A percentile compares a stretch with the other conserved stretches of the same genome.
Evolutionary conservation across 73 alveolate genomes (phyloP).

Genomic region (Effrenium voratum): DNA sequence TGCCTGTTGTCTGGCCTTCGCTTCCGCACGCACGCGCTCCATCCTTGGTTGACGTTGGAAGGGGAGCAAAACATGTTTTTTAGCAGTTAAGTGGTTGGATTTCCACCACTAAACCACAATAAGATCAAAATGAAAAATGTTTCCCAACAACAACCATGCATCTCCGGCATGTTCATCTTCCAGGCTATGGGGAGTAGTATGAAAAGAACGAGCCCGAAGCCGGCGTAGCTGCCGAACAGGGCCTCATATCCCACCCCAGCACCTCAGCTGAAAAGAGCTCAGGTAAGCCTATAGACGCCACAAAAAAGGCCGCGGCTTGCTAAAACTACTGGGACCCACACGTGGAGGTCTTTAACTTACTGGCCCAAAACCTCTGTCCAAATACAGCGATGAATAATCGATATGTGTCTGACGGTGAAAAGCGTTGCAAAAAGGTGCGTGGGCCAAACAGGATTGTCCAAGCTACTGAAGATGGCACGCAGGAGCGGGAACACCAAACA

Average conservation of each 20-base stretch:
- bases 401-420: not conserved
- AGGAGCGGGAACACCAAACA: conserved; percentile 23
- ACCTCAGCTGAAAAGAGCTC: not conserved
- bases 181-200: not conserved
- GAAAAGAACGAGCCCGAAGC: not conserved
- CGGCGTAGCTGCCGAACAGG: not conserved
- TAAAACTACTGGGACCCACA: not conserved
- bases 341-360: not conserved
- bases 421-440: not conserved
- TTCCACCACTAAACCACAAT: too few species aligned
- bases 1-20: conserved; percentile 9
- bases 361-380: not conserved
- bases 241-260: not conserved
- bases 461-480: not conserved
- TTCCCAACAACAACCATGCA: too few species aligned
- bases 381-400: not conserved
- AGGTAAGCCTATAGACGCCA: not conserved
- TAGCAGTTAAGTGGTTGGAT: too few species aligned
- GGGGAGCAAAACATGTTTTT: too few species aligned
- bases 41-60: too few species aligned
- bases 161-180: conserved; percentile 13
- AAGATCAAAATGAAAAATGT: too few species aligned
- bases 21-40: conserved; percentile 6
- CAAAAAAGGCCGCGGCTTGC: not conserved
- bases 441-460: too few species aligned